Conservation (phyloP, 2,329 filamentous ascomycete species). For the Nigrospora sphaerica region DNA sequence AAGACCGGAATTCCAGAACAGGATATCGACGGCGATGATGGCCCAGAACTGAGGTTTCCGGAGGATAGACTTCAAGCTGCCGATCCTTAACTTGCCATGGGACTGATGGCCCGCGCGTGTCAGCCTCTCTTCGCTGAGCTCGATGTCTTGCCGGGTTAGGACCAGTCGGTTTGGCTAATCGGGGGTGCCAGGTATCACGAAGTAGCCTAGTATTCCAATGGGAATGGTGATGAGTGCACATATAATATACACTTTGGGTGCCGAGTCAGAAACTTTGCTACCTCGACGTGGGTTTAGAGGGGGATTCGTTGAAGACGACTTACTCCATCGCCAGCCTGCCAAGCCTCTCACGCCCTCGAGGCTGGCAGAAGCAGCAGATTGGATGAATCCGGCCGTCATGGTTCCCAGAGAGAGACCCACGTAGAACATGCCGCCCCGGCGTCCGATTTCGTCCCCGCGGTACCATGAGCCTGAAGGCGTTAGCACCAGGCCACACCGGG, state of each 20-base stretch:
- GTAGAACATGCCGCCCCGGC: conserved; percentile 45
- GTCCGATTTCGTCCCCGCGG: conserved; percentile 35
- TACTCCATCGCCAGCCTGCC: conserved; percentile 43
- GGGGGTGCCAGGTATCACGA: conserved; percentile 40
- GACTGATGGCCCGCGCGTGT: conserved; percentile 25
- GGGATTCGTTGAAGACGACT: neutral
- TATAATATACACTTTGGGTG: conserved; percentile 37
- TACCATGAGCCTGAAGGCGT: conserved; percentile 38
- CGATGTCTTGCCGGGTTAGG: conserved; percentile 29
- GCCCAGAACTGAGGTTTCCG: conserved; percentile 40
- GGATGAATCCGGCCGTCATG: conserved; percentile 43
- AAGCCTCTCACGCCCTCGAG: conserved; percentile 37
- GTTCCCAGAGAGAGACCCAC: conserved; percentile 43
- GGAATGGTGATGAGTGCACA: conserved; percentile 47
- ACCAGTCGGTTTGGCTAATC: conserved; percentile 12
- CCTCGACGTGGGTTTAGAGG: too few species aligned
- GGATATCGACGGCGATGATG: conserved; percentile 40
- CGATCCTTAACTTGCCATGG: conserved; percentile 14
- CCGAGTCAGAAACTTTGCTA: neutral
- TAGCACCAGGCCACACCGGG: neutral
- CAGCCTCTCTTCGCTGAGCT: conserved; percentile 36
- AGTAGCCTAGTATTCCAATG: conserved; percentile 40
- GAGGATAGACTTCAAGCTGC: conserved; percentile 18
- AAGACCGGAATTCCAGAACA: conserved; percentile 48
- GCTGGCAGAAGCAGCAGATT: conserved; percentile 30